These are phyloP conservation scores for Ambispora gerdemannii DNA, from an alignment of 192 early-diverging fungal species.

Conservation along the genomic window DNA sequence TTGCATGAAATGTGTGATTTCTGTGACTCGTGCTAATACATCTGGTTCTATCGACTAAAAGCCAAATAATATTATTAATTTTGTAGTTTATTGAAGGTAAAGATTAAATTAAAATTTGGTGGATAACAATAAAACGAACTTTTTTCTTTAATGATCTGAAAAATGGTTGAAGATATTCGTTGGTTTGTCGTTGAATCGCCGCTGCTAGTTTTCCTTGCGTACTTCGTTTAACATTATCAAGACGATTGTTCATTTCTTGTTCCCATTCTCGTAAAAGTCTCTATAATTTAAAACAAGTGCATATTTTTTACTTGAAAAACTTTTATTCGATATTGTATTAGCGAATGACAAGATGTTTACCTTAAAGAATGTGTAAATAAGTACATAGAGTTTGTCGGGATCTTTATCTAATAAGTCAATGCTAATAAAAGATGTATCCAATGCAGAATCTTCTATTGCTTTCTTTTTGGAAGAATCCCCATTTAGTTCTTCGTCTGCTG, in stretches of 20 bases:
- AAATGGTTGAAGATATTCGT: slow-evolving; percentile 89
- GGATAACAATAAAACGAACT: slow-evolving; percentile 28
- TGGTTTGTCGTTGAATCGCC: slow-evolving; percentile 79
- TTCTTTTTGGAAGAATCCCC: slow-evolving; percentile 47
- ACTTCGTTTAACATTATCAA: slow-evolving; percentile 76
- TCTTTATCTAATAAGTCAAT: slow-evolving; percentile 74
- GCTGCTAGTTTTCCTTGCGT: slow-evolving; percentile 76
- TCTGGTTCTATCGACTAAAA: slow-evolving; percentile 71
- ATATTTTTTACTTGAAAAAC: not conserved
- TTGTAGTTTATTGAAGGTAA: not conserved
- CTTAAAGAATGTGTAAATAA: slow-evolving; percentile 83
- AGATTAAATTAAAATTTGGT: too few species aligned
- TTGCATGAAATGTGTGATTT: slow-evolving; percentile 84
- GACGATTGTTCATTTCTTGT: slow-evolving; percentile 64
- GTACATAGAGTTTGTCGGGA: slow-evolving; percentile 64
- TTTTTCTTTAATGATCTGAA: slow-evolving; percentile 79
- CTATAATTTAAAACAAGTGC: slow-evolving; percentile 30
- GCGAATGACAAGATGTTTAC: slow-evolving; percentile 24
- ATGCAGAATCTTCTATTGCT: slow-evolving; percentile 42
- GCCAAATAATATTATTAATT: not conserved
- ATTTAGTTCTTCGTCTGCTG: slow-evolving; percentile 49
- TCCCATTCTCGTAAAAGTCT: slow-evolving; percentile 87
- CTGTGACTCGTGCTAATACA: slow-evolving; percentile 83
- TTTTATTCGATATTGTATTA: not conserved
- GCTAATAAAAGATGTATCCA: slow-evolving; percentile 73